A percentile compares a stretch with the other conserved stretches of the same genome.
phyloP scores from a whole-genome alignment of 2,329 filamentous ascomycete species.

The Clathrospora elynae region DNA sequence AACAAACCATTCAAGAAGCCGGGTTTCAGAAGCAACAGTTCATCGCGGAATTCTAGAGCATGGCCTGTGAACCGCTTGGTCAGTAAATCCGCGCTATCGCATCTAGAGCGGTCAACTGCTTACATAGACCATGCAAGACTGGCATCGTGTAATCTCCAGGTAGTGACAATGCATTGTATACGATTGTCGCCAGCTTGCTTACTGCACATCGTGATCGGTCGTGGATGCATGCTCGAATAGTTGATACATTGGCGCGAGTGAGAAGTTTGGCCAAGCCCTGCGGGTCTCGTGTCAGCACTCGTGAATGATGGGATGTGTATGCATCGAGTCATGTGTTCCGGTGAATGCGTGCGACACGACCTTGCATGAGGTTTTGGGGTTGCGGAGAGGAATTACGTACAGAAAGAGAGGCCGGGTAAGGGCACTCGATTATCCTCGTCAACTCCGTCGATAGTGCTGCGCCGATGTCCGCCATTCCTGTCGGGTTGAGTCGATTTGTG shows the following conservation, averaged over 20 bases:
- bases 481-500: conserved; percentile 10
- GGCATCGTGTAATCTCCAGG: conserved; percentile 58
- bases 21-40: conserved; percentile 38
- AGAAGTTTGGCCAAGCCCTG: conserved; percentile 48
- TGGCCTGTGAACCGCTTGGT: conserved; percentile 30
- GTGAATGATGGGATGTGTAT: conserved; percentile 19
- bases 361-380: conserved; percentile 12
- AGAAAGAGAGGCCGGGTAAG: conserved; percentile 58
- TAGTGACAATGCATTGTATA: conserved; percentile 58
- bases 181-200: conserved; percentile 46
- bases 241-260: conserved; percentile 36
- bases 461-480: conserved; percentile 23
- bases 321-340: conserved; percentile 28
- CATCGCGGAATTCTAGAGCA: conserved; percentile 39
- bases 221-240: conserved; percentile 53
- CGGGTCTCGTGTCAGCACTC: conserved; percentile 31
- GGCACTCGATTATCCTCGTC: conserved; percentile 54
- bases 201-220: conserved; percentile 57
- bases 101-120: conserved; percentile 7
- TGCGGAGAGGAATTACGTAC: conserved; percentile 44
- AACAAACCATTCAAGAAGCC: conserved; percentile 42
- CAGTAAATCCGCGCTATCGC: conserved; percentile 13
- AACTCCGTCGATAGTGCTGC: conserved; percentile 50
- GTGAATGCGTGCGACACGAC: conserved; percentile 13
- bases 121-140: conserved; percentile 58